Base-by-base conservation (phyloP, 257 asterid species). In the Handroanthus guayacan region DNA sequence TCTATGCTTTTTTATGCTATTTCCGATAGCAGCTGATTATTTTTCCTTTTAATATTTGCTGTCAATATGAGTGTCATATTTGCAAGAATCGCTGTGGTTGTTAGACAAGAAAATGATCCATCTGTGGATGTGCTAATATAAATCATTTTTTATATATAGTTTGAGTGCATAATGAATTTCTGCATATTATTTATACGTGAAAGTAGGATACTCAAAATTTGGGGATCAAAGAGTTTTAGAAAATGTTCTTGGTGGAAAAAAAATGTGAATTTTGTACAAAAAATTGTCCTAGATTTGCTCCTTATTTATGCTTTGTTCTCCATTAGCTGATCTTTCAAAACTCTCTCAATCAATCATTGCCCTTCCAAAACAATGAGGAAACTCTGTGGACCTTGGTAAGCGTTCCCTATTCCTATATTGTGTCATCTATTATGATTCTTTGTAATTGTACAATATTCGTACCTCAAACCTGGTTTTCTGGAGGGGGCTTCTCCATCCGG, bases 261-360 rank as follows among this genome's bases (percentile, higher is more conserved):
- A 25, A 25, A 25, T 25, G 31, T 25, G 31, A 25, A 25, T 25
- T 25, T 69, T 76, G 18, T 36, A 37, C 62, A 13, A 44, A 25
- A 20, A 52, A 45, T 79, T 79, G 12, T 41, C 37, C 11, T 62
- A 10, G 34, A 52, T 51, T 51, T 71, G 62, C 56, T 67, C 58
- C n/a, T 41, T 41, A 64, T 17, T 1, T 10, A 31, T 20, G 48
- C 62, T 56, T 74, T 20, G 34, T 70, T 56, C 71, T 60, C 57
- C 56, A 20, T 47, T 39, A 75, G 75, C 69, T 70, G 36, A 36
- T 54, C 44, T 50, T 57, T 50, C 62, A 38, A 51, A 65, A 36
- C 17, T 25, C 25, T 60, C 20, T 54, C 44, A 37, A 45, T 64
- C 41, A 25, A 41, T 45, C 62, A 12, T 47, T 47, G 64, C 34